Percentiles rank a stretch among this genome's conserved stretches.
Conservation (phyloP, 1,284 basidiomycete genomes). For the Rhodotorula glutinis region DNA sequence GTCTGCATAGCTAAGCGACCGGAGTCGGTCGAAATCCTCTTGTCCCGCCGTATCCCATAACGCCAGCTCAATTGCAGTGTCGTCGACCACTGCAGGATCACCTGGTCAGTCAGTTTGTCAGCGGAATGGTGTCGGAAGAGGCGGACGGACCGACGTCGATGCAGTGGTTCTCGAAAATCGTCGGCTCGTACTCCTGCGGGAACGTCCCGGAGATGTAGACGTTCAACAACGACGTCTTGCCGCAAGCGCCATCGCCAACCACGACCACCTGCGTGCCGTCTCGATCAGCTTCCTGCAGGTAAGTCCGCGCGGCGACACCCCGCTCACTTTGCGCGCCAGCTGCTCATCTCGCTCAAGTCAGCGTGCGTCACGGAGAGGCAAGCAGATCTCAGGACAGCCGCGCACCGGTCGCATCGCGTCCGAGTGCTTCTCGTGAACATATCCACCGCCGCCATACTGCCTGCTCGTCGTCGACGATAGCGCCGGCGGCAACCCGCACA, state of each 20-base stretch:
- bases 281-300: too few relatives aligned
- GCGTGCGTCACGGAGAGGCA: too few relatives aligned
- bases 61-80: slow-evolving; percentile 79
- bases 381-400: too few relatives aligned
- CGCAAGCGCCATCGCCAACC: slow-evolving; percentile 89
- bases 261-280: slow-evolving; percentile 66
- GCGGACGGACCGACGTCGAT: slow-evolving; percentile 25
- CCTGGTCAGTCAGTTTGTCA: neutral
- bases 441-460: neutral
- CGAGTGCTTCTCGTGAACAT: neutral
- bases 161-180: slow-evolving; percentile 47
- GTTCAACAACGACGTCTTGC: slow-evolving; percentile 59
- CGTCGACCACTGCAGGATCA: slow-evolving; percentile 65
- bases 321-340: slow-evolving; percentile 10
- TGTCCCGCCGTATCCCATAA: slow-evolving; percentile 98
- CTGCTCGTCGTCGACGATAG: neutral
- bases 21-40: slow-evolving; percentile 89
- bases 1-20: slow-evolving; percentile 88
- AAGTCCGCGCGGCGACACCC: too few relatives aligned
- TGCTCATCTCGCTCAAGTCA: too few relatives aligned
- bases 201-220: slow-evolving; percentile 48
- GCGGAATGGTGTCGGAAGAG: neutral
- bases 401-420: too few relatives aligned
- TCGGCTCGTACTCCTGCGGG: slow-evolving; percentile 45
- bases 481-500: slow-evolving; percentile 7